phyloP scores from a whole-genome alignment of 2,329 filamentous ascomycete genomes.

The Sporothrix luriei region DNA sequence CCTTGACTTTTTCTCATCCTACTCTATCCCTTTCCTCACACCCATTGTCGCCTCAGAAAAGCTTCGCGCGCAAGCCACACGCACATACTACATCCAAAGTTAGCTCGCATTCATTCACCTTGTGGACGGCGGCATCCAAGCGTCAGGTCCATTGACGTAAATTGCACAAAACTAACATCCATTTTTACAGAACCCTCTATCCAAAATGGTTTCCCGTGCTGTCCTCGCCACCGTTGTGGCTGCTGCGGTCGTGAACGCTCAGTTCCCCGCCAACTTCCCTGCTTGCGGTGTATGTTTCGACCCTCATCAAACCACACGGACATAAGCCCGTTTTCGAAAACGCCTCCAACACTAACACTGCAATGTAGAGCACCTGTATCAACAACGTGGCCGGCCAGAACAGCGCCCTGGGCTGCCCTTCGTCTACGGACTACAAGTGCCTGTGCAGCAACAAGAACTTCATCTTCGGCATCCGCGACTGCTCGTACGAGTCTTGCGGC shows the following conservation, averaged over 20 bases:
- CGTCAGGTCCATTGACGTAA: background rate
- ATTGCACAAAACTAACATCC: conserved; percentile 1
- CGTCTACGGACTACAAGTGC: conserved; percentile 47
- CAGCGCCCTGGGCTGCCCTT: conserved; percentile 50
- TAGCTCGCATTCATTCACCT: conserved; percentile 2
- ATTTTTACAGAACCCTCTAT: conserved; percentile 15
- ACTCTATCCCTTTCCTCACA: background rate
- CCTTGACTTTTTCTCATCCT: background rate
- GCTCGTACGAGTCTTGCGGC: conserved; percentile 50
- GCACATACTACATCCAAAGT: conserved; percentile 8
- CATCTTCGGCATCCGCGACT: conserved; percentile 56
- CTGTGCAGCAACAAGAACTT: conserved; percentile 54
- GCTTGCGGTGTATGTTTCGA: conserved; percentile 54
- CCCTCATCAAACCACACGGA: too few relatives aligned
- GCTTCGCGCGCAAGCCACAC: background rate
- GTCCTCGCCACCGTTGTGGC: conserved; percentile 44
- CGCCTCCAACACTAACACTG: background rate
- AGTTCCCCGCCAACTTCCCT: conserved; percentile 48
- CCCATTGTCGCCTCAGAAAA: conserved; percentile 3
- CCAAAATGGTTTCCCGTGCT: conserved; percentile 49
- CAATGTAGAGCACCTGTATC: conserved; percentile 51
- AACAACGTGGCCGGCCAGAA: conserved; percentile 56
- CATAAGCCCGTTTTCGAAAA: background rate
- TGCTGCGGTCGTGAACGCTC: conserved; percentile 46
- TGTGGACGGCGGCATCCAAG: background rate